phyloP scores from a whole-genome alignment of 108 stramenopile genomes.

The Chaetoceros muelleri region DNA sequence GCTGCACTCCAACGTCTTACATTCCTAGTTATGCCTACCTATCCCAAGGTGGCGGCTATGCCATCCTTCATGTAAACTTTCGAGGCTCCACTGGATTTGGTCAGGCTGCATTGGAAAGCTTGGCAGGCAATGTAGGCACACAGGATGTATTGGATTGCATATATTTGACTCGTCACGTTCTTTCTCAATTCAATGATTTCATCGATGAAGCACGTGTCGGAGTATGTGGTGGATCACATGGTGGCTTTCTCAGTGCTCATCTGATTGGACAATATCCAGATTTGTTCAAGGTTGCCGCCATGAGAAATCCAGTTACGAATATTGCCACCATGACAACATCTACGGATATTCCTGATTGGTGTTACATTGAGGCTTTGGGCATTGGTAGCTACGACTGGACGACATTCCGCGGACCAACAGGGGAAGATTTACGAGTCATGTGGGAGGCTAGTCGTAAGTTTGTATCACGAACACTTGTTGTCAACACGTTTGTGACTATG shows the following conservation, averaged over 20 bases:
- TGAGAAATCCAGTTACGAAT: slow-evolving; percentile 92
- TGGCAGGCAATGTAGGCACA: slow-evolving; percentile 50
- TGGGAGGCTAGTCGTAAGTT: slow-evolving; percentile 51
- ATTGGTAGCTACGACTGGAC: slow-evolving; percentile 37
- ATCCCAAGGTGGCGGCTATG: slow-evolving; percentile 42
- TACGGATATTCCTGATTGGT: slow-evolving; percentile 95
- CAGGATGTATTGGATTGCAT: slow-evolving; percentile 73
- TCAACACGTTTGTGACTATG: too few relatives aligned
- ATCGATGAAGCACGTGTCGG: slow-evolving; percentile 44
- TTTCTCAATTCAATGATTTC: slow-evolving; percentile 17
- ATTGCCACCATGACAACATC: slow-evolving; percentile 78
- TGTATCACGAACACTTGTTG: too few relatives aligned
- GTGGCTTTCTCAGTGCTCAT: slow-evolving; percentile 85
- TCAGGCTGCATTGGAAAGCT: slow-evolving; percentile 42
- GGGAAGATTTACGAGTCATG: slow-evolving; percentile 39
- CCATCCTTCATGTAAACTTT: slow-evolving; percentile 78
- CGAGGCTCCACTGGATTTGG: slow-evolving; percentile 81
- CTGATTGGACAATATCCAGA: slow-evolving; percentile 73
- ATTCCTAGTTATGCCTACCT: slow-evolving; percentile 55
- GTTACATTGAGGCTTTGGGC: slow-evolving; percentile 66
- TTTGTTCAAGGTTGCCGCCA: slow-evolving; percentile 77
- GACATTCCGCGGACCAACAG: slow-evolving; percentile 39
- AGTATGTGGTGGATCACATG: slow-evolving; percentile 86
- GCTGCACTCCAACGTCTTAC: slow-evolving; percentile 40
- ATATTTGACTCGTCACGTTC: slow-evolving; percentile 30